Evolutionary conservation across 2,329 filamentous ascomycete species (phyloP).

Genomic region (Fusarium hainanense): DNA sequence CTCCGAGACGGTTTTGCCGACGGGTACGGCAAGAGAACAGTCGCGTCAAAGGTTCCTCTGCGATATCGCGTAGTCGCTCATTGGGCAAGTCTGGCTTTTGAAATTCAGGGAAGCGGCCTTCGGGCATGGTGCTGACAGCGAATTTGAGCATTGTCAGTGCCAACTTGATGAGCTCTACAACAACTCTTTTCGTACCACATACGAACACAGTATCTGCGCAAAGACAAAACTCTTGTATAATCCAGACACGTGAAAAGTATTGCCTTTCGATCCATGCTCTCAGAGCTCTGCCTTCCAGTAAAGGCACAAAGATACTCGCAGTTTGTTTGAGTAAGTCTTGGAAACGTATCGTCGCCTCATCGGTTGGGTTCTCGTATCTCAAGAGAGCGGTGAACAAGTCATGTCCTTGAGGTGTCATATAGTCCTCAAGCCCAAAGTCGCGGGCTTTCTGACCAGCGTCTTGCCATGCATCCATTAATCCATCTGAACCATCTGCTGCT

Average conservation of each 20-base stretch:
- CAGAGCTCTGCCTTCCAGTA: no score
- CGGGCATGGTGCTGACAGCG: no score
- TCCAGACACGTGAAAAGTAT: conserved; percentile 4
- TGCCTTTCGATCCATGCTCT: background rate
- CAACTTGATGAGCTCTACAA: background rate
- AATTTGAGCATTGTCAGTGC: background rate
- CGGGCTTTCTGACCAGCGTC: background rate
- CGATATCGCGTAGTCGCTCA: background rate
- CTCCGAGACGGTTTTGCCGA: background rate
- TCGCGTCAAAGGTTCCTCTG: background rate
- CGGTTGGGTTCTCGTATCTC: background rate
- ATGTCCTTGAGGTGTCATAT: background rate
- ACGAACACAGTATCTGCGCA: background rate
- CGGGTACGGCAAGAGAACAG: background rate
- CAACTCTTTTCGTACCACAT: background rate
- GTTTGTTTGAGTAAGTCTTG: background rate
- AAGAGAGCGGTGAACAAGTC: no score
- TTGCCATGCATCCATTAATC: background rate
- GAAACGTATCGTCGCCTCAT: background rate
- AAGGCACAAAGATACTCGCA: no score
- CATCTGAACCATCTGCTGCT: background rate
- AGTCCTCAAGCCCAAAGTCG: background rate
- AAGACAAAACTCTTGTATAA: background rate
- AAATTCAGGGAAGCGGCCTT: no score
- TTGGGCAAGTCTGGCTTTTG: background rate